Evolutionary conservation across 208 protist species (phyloP), one percentile per base, ranked within the genome.

Genomic region (Leishmania arabica): DNA sequence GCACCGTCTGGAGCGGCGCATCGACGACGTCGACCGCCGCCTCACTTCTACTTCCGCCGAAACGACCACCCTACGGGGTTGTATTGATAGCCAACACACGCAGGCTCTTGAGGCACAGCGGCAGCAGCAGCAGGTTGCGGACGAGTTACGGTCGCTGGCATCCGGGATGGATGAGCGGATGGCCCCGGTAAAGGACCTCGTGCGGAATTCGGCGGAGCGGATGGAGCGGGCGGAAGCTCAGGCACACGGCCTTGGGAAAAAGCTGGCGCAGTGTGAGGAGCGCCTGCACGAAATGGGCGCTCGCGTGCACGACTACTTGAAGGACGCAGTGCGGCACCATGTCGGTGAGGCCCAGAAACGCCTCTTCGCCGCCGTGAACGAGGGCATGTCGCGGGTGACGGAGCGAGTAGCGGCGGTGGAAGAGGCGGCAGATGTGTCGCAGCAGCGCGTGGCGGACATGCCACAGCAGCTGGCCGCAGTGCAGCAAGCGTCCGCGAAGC

Each of bases 1-100:
- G 75, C 85, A 91, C 45, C 88, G 93, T 11, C 84, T 95, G 37
- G 90, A 93, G 80, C 91, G 89, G 65, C 91, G 91, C 49, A 58
- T 97, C 64, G 82, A 85, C 82, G 82, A 81, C 64, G 65, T 79
- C 27, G 82, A 85, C 11, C 69, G 77, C 45, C n/a, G 47, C 21
- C 58, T 85, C 11, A 19, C 53, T 1, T n/a, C 82, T 15, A 58
- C 40, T 40, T 31, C 60, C n/a, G 77, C 70, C 34, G 82, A 85
- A 49, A 42, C 37, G 51, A 79, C 77, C 45, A 58, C 77, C 3
- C 72, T 82, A 51, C 82, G 82, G 1, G 77, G 77, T 2, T 45
- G 51, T 34, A 47, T 84, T 34, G 82, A 88, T 62, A 72, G 86
- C 45, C 88, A 90, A 75, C 84, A 88, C 37, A 74, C 90, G 17